A percentile compares a stretch with the other conserved stretches of the same genome.
These are phyloP conservation scores for Phytophthora citricola DNA, from an alignment of 352 stramenopile genomes.

Conservation along the genomic window DNA sequence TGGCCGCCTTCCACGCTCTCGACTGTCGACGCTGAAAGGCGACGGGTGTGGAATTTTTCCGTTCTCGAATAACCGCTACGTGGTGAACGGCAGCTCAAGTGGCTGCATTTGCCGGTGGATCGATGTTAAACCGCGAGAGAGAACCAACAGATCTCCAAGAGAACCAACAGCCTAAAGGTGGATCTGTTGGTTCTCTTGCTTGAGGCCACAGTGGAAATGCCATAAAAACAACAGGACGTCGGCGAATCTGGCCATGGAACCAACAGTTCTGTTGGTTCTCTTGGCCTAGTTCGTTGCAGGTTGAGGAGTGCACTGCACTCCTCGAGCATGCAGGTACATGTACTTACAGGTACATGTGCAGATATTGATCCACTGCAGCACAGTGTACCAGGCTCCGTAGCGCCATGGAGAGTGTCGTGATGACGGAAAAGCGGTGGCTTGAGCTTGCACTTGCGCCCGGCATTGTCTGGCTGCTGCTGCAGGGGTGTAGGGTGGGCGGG, in stretches of 20 bases:
- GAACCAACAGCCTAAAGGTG: constrained; percentile 25
- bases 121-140: constrained; percentile 38
- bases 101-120: constrained; percentile 7
- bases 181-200: constrained; percentile 36
- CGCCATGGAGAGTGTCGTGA: too few relatives aligned
- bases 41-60: background rate
- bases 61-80: too few relatives aligned
- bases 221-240: constrained; percentile 27
- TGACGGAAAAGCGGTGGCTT: background rate
- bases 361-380: too few relatives aligned
- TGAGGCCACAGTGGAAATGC: background rate
- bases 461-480: constrained; percentile 9
- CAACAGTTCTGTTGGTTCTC: constrained; percentile 20
- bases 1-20: background rate
- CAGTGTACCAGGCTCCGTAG: too few relatives aligned
- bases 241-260: constrained; percentile 2
- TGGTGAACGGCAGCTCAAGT: constrained; percentile 4
- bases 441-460: constrained; percentile 7
- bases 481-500: background rate
- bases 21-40: background rate
- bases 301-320: background rate
- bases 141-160: constrained; percentile 35
- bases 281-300: constrained; percentile 2
- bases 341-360: too few relatives aligned
- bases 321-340: background rate